phyloP scores from a whole-genome alignment of 106 monocot species.

The Phalaenopsis equestris region DNA sequence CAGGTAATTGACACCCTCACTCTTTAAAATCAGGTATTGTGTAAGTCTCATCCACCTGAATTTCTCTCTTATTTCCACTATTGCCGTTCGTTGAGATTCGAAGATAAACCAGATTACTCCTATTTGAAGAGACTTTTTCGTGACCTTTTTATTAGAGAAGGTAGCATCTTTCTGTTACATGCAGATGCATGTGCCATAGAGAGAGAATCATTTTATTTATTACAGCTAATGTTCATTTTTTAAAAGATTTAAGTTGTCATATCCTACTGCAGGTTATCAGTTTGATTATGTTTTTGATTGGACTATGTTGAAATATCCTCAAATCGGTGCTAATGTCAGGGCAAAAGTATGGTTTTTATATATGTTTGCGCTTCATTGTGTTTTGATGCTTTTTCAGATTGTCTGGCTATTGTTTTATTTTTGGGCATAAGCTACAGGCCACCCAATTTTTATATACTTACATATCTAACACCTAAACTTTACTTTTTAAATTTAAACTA shows the following conservation, averaged over 20 bases:
- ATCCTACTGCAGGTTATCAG: slow-evolving; percentile 44
- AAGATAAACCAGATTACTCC: slow-evolving; percentile 64
- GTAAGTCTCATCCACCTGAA: slow-evolving; percentile 52
- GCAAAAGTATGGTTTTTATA: slow-evolving; percentile 17
- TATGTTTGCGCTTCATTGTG: not conserved
- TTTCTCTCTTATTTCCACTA: slow-evolving; percentile 66
- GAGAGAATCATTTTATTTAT: not conserved
- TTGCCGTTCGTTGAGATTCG: slow-evolving; percentile 53
- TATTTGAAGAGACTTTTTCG: slow-evolving; percentile 64
- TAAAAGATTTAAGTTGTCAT: not conserved
- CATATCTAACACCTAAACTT: too few relatives aligned
- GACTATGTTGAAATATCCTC: slow-evolving; percentile 56
- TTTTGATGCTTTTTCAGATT: not conserved
- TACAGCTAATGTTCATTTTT: not conserved
- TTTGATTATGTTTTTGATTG: slow-evolving; percentile 78
- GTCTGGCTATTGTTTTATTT: not conserved
- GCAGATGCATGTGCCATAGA: not conserved
- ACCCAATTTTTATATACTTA: too few relatives aligned
- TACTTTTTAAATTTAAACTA: too few relatives aligned
- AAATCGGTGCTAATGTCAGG: slow-evolving; percentile 26
- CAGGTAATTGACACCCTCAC: not conserved
- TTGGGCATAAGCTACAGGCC: too few relatives aligned
- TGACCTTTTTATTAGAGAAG: slow-evolving; percentile 66
- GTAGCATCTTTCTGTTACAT: slow-evolving; percentile 14
- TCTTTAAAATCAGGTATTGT: slow-evolving; percentile 22